These are phyloP conservation scores for Cunninghamia lanceolata DNA, from an alignment of 75 land plant species.

Conservation along the genomic window DNA sequence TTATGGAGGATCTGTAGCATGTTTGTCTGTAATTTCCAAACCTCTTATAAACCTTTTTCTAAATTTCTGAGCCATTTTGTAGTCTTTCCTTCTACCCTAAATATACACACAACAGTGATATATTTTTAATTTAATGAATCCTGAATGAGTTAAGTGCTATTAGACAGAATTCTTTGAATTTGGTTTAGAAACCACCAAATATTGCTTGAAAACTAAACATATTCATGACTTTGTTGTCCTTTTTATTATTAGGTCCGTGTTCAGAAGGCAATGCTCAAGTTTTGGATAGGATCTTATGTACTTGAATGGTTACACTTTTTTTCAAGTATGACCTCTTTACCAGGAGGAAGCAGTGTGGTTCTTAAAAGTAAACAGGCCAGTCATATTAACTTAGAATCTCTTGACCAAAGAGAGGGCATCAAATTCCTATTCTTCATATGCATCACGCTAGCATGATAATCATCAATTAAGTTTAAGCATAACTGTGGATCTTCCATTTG, in stretches of 20 bases:
- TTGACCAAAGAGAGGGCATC: not conserved
- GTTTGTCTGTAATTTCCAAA: not conserved
- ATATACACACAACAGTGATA: not conserved
- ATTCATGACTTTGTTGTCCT: not conserved
- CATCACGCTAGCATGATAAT: not conserved
- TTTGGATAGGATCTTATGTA: not conserved
- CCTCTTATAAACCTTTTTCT: not conserved
- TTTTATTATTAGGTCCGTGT: not conserved
- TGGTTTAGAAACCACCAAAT: not conserved
- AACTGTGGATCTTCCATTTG: not conserved
- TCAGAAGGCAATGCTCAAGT: not conserved
- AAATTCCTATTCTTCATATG: not conserved
- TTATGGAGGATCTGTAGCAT: not conserved
- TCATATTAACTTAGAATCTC: not conserved
- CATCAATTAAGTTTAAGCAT: not conserved
- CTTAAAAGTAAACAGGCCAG: not conserved
- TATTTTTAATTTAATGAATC: not conserved
- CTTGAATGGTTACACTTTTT: not conserved
- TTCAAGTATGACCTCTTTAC: not conserved
- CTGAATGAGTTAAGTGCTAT: not conserved
- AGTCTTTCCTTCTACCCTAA: not conserved
- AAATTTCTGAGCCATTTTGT: too few species aligned
- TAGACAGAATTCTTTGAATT: not conserved
- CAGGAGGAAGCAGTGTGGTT: not conserved
- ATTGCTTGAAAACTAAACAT: not conserved